Base-by-base conservation (phyloP, 2,329 filamentous ascomycete genomes). In the Ophiobolus disseminans region DNA sequence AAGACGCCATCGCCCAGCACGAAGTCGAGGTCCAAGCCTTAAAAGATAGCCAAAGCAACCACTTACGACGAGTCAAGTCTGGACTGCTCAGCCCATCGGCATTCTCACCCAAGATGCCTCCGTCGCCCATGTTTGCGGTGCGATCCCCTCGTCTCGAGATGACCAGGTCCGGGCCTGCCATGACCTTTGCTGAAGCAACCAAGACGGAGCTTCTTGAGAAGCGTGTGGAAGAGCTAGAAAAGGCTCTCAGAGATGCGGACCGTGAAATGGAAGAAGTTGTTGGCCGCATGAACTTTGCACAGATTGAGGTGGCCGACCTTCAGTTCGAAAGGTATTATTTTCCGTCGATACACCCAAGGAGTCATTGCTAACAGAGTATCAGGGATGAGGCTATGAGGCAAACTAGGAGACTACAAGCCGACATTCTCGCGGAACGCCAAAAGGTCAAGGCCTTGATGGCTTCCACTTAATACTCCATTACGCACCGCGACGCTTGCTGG, bases 211-310 rank as follows among this genome's bases (percentile, higher is more conserved):
- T 83, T 49, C 84, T 99, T 25, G 89, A 91, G 69, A 83, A 85
- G 51, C 86, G 88, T 52, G 90, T 97, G 6, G 78, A 85, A 47
- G 91, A 96, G 74, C 84, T 99, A 2, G 94, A 99, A 77, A 86
- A 85, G 63, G 88, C 92, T 13, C 79, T 95, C 10, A 75, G 82
- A 4, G 84, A 90, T 57, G 88, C 90, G 13, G 90, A 94, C 64
- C 77, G 78, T 40, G 89, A 93, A 75, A 93, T 94, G 88, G 85
- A 90, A 67, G 86, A 90, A 72, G 90, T 94, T 6, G 88, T 95
- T 6, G 80, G 86, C 51, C 82, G 88, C 55, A 93, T 95, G 86
- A 93, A 90, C 74, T 79, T 80, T 60, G 89, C 89, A 8, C 90
- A 94, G 76, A 89, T 92, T 62, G 88, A 92, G 74, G 90, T 94